Evolutionary conservation across 129 eudicot genomes (phyloP).

Genomic region (Rutidosis leptorrhynchoides): DNA sequence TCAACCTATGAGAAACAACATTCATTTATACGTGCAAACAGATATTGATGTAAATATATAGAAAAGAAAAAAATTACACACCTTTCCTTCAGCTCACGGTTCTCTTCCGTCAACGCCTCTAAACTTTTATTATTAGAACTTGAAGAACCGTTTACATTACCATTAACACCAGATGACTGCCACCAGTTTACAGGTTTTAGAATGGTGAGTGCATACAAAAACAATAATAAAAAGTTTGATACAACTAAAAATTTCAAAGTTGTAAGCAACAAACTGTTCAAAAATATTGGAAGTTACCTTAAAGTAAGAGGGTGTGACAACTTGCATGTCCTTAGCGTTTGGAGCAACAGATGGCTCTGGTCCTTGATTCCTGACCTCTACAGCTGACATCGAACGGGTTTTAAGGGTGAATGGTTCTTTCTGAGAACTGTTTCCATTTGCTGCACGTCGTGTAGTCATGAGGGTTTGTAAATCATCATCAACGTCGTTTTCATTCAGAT

Average conservation of each 20-base stretch:
- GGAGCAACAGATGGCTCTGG: constrained; percentile 11
- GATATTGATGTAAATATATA: background rate
- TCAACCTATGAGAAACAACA: constrained; percentile 44
- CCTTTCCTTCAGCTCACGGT: constrained; percentile 61
- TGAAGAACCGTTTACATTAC: constrained; percentile 29
- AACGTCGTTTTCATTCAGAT: constrained; percentile 35
- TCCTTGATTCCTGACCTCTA: constrained; percentile 21
- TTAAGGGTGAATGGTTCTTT: constrained; percentile 20
- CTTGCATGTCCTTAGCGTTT: constrained; percentile 34
- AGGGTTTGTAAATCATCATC: constrained; percentile 38
- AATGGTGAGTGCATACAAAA: background rate
- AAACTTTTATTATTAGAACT: constrained; percentile 11
- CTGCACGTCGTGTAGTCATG: constrained; percentile 27
- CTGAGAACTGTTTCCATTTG: constrained; percentile 28
- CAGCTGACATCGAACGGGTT: constrained; percentile 17
- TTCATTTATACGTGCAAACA: constrained; percentile 6
- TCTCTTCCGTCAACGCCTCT: constrained; percentile 52
- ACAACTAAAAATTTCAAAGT: background rate
- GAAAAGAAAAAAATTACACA: constrained; percentile 15
- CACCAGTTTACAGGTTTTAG: background rate
- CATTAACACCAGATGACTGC: constrained; percentile 34
- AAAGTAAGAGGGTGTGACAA: constrained; percentile 26
- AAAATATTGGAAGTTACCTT: constrained; percentile 34
- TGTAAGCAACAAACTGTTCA: background rate
- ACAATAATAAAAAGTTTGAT: background rate